These are phyloP conservation scores for Annulohypoxylon stygium DNA, from an alignment of 495 filamentous ascomycete species.

Conservation along the genomic window DNA sequence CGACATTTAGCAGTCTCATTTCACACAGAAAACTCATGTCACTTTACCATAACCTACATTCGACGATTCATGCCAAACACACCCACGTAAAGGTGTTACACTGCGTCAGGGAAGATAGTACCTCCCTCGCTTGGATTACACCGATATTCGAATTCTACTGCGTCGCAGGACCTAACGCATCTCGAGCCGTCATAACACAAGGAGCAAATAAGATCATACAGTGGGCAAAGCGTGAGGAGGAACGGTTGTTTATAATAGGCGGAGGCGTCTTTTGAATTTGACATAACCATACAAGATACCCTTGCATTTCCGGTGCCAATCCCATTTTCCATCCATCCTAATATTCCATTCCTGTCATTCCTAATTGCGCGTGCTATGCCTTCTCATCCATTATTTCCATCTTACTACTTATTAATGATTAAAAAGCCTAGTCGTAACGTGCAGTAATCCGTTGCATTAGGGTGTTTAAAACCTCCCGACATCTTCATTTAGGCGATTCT, in stretches of 20 bases:
- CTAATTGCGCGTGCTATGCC: not conserved
- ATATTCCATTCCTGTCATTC: not conserved
- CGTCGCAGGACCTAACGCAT: constrained; percentile 83
- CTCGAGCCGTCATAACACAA: constrained; percentile 82
- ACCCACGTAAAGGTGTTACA: constrained; percentile 87
- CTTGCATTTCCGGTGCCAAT: not conserved
- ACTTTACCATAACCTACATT: constrained; percentile 86
- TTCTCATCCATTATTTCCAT: not conserved
- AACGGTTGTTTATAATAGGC: constrained; percentile 93
- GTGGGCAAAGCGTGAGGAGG: constrained; percentile 92
- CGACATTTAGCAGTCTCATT: constrained; percentile 74
- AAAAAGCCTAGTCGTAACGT: not conserved
- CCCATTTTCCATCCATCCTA: not conserved
- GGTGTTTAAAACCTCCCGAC: not conserved
- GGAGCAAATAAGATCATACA: constrained; percentile 87
- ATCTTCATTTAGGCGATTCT: not conserved
- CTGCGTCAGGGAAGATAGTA: constrained; percentile 76
- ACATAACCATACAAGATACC: constrained; percentile 3
- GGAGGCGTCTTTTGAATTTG: constrained; percentile 74
- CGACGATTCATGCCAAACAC: constrained; percentile 84
- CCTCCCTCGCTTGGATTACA: constrained; percentile 89
- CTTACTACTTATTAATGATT: not conserved
- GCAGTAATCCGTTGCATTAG: not conserved
- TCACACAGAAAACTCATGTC: constrained; percentile 82
- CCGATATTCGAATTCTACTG: constrained; percentile 94